Evolutionary conservation across 345 rosid genomes (phyloP).

Genomic region (Populus tremula): DNA sequence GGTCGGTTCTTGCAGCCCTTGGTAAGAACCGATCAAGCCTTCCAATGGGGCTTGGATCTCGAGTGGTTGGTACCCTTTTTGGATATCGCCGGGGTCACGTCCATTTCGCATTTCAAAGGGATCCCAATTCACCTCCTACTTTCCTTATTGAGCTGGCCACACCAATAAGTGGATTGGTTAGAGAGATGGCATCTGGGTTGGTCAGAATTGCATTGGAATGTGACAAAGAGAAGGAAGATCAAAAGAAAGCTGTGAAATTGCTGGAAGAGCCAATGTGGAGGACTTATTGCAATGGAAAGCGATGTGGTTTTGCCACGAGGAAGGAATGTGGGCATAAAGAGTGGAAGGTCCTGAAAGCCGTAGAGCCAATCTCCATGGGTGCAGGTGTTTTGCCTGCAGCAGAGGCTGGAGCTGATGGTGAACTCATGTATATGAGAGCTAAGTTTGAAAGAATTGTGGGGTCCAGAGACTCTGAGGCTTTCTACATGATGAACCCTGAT

Average conservation of each 20-base stretch:
- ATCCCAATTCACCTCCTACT: conserved; percentile 74
- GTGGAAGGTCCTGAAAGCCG: conserved; percentile 69
- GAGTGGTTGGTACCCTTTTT: conserved; percentile 88
- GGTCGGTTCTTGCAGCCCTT: conserved; percentile 61
- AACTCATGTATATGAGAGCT: conserved; percentile 84
- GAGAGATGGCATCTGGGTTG: conserved; percentile 96
- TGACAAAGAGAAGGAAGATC: conserved; percentile 54
- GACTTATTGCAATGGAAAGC: conserved; percentile 93
- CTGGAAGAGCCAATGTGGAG: conserved; percentile 89
- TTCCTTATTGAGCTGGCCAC: conserved; percentile 85
- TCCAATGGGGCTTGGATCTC: conserved; percentile 47
- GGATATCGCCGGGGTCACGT: conserved; percentile 89
- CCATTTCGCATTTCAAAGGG: conserved; percentile 85
- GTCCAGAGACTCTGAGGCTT: conserved; percentile 96
- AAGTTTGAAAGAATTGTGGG: conserved; percentile 93
- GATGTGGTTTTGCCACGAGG: conserved; percentile 76
- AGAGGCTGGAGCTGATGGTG: conserved; percentile 50
- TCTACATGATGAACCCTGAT: conserved; percentile 99
- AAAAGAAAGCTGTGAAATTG: conserved; percentile 48
- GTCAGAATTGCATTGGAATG: conserved; percentile 93
- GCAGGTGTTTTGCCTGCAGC: conserved; percentile 86
- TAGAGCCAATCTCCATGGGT: conserved; percentile 95
- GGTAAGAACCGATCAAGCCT: conserved; percentile 46
- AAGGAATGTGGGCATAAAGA: conserved; percentile 75
- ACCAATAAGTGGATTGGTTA: conserved; percentile 77